Percentiles rank a stretch among this genome's conserved stretches.
Conservation (phyloP, 2,329 filamentous ascomycete species). For the Ceratocystis diversiconidia region DNA sequence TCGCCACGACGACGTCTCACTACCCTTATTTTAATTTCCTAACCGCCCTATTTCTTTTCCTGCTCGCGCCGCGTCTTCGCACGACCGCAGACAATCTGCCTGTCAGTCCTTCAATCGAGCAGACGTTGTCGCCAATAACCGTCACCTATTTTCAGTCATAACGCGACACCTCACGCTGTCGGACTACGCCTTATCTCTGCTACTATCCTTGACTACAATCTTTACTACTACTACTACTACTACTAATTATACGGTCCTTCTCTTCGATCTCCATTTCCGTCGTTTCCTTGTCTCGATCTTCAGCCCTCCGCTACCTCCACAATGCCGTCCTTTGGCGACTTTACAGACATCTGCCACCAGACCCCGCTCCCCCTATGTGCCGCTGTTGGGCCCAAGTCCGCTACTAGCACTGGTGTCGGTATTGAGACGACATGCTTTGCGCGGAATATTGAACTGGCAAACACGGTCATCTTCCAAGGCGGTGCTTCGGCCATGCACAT, state of each 20-base stretch:
- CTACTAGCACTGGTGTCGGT: constrained; percentile 53
- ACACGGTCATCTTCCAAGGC: constrained; percentile 95
- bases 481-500: constrained; percentile 90
- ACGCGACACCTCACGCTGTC: not conserved
- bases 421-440: constrained; percentile 88
- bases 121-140: not conserved
- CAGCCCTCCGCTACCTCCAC: not conserved
- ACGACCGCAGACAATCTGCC: not conserved
- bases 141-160: not conserved
- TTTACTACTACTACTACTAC: too few relatives aligned
- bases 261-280: too few relatives aligned
- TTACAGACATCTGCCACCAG: constrained; percentile 71
- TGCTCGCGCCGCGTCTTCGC: not conserved
- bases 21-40: not conserved
- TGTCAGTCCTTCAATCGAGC: not conserved
- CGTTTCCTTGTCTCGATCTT: too few relatives aligned
- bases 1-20: not conserved
- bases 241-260: not conserved
- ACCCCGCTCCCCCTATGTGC: constrained; percentile 78
- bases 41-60: not conserved
- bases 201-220: not conserved
- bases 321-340: constrained; percentile 83
- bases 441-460: constrained; percentile 86
- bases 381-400: constrained; percentile 60
- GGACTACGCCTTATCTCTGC: not conserved